Percentiles rank a stretch among this genome's conserved stretches.
Evolutionary conservation across 2,329 filamentous ascomycete species (phyloP).

Genomic region (Botrytis medusae): DNA sequence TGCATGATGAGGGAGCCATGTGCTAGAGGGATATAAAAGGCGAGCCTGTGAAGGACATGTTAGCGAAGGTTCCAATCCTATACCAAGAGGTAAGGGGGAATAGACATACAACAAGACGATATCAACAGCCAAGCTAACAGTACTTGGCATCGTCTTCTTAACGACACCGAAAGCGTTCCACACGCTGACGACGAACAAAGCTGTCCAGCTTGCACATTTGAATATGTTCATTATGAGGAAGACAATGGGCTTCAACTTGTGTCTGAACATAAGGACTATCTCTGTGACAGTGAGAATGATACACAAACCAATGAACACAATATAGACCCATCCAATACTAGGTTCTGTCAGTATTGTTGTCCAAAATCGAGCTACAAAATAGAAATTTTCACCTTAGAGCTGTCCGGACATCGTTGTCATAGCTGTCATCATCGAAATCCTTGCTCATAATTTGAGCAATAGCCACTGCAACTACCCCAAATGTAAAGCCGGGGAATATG

Average conservation of each 20-base stretch:
- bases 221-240: constrained; percentile 33
- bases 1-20: constrained; percentile 33
- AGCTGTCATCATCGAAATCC: background rate
- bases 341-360: background rate
- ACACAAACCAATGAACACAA: constrained; percentile 22
- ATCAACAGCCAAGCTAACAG: constrained; percentile 27
- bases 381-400: background rate
- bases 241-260: constrained; percentile 30
- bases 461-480: background rate
- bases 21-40: constrained; percentile 34
- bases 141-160: constrained; percentile 8
- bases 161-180: background rate
- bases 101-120: constrained; percentile 28
- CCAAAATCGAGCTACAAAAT: too few species aligned
- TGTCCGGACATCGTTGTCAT: background rate
- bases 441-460: background rate
- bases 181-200: constrained; percentile 29
- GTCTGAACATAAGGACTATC: constrained; percentile 32
- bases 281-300: constrained; percentile 32
- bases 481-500: background rate
- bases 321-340: constrained; percentile 13
- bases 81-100: background rate
- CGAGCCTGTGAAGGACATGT: constrained; percentile 25
- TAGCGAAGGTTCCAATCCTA: background rate
- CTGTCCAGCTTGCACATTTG: constrained; percentile 31